Conservation (phyloP, 139 green algal species). For the Pleodorina starrii region DNA sequence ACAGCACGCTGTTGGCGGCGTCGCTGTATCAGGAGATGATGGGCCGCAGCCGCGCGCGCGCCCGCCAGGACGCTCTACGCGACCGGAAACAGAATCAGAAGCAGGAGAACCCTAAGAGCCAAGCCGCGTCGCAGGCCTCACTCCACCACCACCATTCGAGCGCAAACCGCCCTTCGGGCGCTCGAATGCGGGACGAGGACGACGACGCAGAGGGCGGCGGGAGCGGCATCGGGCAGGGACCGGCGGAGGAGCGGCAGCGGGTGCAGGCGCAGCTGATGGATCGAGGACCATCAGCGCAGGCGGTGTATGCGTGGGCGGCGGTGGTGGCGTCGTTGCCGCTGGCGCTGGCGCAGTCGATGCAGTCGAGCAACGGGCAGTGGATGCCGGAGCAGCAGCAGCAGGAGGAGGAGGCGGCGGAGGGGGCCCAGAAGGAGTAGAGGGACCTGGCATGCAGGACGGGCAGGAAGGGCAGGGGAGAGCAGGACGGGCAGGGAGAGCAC, state of each 20-base stretch:
- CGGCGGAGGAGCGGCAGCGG: neutral
- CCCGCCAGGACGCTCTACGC: too few relatives aligned
- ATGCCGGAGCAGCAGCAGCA: neutral
- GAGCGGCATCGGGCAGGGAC: neutral
- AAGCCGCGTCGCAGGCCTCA: too few relatives aligned
- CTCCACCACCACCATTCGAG: too few relatives aligned
- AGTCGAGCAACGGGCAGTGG: neutral
- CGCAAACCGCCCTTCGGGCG: too few relatives aligned
- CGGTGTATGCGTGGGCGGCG: slow-evolving; percentile 35
- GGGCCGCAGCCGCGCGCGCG: neutral
- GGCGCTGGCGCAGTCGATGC: neutral
- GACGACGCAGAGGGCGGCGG: neutral
- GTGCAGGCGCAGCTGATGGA: neutral
- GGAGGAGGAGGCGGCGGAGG: neutral
- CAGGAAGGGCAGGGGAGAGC: neutral
- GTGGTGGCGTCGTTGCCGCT: slow-evolving; percentile 27
- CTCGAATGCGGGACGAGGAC: too few relatives aligned
- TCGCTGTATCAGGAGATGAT: slow-evolving; percentile 37
- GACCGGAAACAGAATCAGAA: too few relatives aligned
- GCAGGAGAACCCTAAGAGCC: too few relatives aligned
- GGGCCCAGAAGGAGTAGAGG: neutral
- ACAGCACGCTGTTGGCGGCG: slow-evolving; percentile 18
- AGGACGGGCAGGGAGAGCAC: too few relatives aligned
- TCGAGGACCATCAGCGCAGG: neutral
- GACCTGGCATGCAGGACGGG: too few relatives aligned